phyloP scores from a whole-genome alignment of 208 protist genomes.

The Crithidia expoeki region DNA sequence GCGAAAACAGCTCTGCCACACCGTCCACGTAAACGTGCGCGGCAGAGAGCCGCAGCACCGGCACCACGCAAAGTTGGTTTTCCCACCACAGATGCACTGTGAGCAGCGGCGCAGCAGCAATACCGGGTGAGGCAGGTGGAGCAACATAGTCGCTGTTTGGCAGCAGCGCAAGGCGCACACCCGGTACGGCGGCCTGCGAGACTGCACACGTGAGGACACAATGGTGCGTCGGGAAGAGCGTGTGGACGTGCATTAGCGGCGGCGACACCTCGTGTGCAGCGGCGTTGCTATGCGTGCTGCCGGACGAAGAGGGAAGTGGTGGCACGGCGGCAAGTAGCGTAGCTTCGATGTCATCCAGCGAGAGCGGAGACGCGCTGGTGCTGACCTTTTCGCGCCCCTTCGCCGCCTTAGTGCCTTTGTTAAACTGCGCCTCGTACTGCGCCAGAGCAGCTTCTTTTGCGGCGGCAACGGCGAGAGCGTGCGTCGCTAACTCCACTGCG shows the following conservation, averaged over 20 bases:
- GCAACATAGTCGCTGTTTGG: conserved; percentile 5
- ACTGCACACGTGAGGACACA: conserved; percentile 21
- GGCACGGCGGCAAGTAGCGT: conserved; percentile 50
- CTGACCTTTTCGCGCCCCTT: conserved; percentile 36
- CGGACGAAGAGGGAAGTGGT: conserved; percentile 20
- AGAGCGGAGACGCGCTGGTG: conserved; percentile 35
- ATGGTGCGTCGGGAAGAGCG: conserved; percentile 10
- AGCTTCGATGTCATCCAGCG: conserved; percentile 64
- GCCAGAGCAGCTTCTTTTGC: conserved; percentile 56
- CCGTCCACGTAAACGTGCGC: conserved; percentile 52
- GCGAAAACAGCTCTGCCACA: conserved; percentile 44
- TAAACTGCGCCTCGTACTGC: conserved; percentile 61
- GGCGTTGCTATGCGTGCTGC: conserved; percentile 9
- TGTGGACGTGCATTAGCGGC: conserved; percentile 24
- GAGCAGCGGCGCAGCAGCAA: conserved; percentile 19
- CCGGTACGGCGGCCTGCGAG: conserved; percentile 10
- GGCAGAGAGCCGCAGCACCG: conserved; percentile 27
- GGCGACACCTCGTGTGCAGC: conserved; percentile 2
- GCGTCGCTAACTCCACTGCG: conserved; percentile 47
- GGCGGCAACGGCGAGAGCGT: conserved; percentile 45
- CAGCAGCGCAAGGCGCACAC: conserved; percentile 16
- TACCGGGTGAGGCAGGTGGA: not conserved
- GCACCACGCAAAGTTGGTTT: conserved; percentile 22
- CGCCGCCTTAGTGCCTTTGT: conserved; percentile 13
- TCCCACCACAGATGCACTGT: conserved; percentile 46